These are phyloP conservation scores for Sclerotinia borealis DNA, from an alignment of 2,329 filamentous ascomycete species.

Conservation along the genomic window DNA sequence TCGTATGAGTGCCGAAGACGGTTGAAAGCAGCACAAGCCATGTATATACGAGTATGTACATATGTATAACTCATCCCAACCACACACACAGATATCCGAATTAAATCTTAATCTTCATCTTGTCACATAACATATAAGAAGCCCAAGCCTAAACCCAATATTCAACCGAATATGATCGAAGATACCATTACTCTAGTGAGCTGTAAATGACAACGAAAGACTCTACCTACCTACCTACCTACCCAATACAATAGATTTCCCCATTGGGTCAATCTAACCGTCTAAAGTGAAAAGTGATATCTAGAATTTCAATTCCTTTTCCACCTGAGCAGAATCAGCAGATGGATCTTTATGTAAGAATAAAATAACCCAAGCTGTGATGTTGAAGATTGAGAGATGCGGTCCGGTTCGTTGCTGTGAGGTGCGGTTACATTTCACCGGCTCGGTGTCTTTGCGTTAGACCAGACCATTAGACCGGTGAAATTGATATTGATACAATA, in stretches of 20 bases:
- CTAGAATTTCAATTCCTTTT: not conserved
- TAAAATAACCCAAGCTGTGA: not conserved
- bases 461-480: too few species aligned
- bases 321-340: not conserved
- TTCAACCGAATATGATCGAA: not conserved
- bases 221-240: too few species aligned
- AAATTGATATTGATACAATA: not conserved
- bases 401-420: not conserved
- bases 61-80: not conserved
- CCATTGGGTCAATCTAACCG: not conserved
- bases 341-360: not conserved
- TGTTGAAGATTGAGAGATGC: not conserved
- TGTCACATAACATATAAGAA: not conserved
- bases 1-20: not conserved
- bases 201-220: not conserved
- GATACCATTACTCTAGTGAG: not conserved
- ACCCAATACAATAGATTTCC: too few species aligned
- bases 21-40: not conserved
- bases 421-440: not conserved
- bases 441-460: not conserved
- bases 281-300: not conserved
- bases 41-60: not conserved
- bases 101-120: not conserved
- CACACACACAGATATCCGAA: not conserved
- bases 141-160: not conserved